Percentiles rank a stretch among this genome's conserved stretches.
Evolutionary conservation across 1,284 basidiomycete species (phyloP).

Genomic region (Melampsora americana): DNA sequence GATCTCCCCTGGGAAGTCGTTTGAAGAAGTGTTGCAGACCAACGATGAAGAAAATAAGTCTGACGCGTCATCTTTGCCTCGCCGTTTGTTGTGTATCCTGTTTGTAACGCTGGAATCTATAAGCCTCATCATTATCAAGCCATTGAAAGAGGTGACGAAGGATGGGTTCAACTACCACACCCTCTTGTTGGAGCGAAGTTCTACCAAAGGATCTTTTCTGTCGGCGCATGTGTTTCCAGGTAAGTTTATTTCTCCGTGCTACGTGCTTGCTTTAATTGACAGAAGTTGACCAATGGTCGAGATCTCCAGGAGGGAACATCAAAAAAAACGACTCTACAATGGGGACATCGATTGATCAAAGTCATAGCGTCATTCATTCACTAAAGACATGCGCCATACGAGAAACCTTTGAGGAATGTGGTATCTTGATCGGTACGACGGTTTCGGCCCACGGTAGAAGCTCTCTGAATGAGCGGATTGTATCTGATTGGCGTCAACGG

Average conservation of each 20-base stretch:
- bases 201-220: conserved; percentile 44
- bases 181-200: conserved; percentile 46
- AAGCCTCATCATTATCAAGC: conserved; percentile 46
- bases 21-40: too few relatives aligned
- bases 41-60: too few relatives aligned
- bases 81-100: too few relatives aligned
- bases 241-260: conserved; percentile 10
- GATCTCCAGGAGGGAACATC: conserved; percentile 46
- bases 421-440: conserved; percentile 45
- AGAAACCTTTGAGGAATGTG: conserved; percentile 51
- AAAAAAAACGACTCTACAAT: conserved; percentile 35
- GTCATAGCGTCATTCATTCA: neutral
- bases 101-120: neutral
- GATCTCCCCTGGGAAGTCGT: too few relatives aligned
- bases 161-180: conserved; percentile 49
- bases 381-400: conserved; percentile 48
- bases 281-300: neutral
- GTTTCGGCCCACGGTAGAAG: conserved; percentile 30
- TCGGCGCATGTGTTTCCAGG: conserved; percentile 49
- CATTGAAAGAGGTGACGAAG: conserved; percentile 36
- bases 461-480: conserved; percentile 1
- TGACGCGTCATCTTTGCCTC: too few relatives aligned
- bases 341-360: neutral
- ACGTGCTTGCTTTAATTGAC: neutral
- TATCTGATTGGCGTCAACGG: conserved; percentile 36